These are phyloP conservation scores for Penicillium lividum DNA, from an alignment of 495 filamentous ascomycete genomes.

Conservation along the genomic window DNA sequence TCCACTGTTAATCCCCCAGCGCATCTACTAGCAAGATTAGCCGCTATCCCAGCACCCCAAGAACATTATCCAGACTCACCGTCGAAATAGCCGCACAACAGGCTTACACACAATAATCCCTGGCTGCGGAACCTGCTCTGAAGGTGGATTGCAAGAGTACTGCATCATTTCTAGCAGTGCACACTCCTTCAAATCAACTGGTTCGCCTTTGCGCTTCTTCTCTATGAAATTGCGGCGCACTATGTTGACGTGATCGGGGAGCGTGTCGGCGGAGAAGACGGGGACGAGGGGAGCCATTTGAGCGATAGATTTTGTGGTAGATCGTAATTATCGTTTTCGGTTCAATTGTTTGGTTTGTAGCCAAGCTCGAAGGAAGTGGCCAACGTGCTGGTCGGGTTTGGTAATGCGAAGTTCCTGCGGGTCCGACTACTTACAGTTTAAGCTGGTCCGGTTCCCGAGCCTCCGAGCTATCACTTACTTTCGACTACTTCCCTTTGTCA, in stretches of 20 bases:
- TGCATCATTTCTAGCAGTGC: conserved; percentile 77
- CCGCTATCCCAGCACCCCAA: not conserved
- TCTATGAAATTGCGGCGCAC: conserved; percentile 43
- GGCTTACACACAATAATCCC: conserved; percentile 70
- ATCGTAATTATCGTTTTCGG: not conserved
- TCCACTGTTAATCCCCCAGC: conserved; percentile 74
- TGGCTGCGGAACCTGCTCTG: conserved; percentile 55
- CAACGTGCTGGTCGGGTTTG: not conserved
- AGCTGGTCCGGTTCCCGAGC: conserved; percentile 1
- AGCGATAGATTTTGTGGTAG: not conserved
- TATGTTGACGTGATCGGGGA: conserved; percentile 45
- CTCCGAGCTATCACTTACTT: conserved; percentile 1
- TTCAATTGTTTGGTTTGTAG: not conserved
- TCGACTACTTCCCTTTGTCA: not conserved
- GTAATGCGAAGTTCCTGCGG: conserved; percentile 1
- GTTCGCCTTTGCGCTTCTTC: conserved; percentile 44
- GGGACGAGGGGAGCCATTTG: conserved; percentile 47
- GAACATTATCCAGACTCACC: conserved; percentile 53
- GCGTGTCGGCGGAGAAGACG: conserved; percentile 39
- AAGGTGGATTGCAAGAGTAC: conserved; percentile 68
- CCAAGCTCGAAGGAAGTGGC: not conserved
- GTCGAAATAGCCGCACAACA: conserved; percentile 74
- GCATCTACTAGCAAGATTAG: conserved; percentile 57
- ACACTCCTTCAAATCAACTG: conserved; percentile 65
- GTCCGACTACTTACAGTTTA: not conserved